phyloP scores from a whole-genome alignment of 1,284 basidiomycete genomes.

The Puccinia hordei region DNA sequence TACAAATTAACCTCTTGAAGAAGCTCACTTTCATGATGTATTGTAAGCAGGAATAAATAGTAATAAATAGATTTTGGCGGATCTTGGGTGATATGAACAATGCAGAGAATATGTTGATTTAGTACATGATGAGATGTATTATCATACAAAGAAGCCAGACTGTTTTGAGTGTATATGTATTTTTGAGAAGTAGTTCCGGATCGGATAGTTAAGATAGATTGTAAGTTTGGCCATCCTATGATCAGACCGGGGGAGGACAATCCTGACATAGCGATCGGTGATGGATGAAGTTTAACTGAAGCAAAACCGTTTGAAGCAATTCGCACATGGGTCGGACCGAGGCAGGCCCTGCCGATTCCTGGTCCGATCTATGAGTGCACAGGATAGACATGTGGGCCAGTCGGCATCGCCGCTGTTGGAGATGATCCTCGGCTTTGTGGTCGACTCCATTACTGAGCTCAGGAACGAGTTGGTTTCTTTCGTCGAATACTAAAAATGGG shows the following conservation, averaged over 20 bases:
- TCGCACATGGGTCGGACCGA: neutral
- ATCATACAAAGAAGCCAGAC: neutral
- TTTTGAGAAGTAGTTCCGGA: neutral
- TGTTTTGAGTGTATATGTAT: neutral
- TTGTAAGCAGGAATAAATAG: too few relatives aligned
- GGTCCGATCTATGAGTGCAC: conserved; percentile 57
- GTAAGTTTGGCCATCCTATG: too few relatives aligned
- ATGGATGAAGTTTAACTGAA: conserved; percentile 7
- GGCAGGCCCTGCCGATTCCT: conserved; percentile 13
- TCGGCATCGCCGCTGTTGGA: conserved; percentile 55
- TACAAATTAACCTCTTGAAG: neutral
- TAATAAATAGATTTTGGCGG: too few relatives aligned
- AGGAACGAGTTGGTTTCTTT: conserved; percentile 57
- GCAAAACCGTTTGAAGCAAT: conserved; percentile 31
- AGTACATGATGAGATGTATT: neutral
- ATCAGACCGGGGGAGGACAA: neutral
- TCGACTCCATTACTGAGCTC: conserved; percentile 55
- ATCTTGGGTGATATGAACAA: neutral
- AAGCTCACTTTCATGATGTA: too few relatives aligned
- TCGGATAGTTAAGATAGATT: too few relatives aligned
- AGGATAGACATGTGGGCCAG: conserved; percentile 61
- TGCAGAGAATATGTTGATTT: neutral
- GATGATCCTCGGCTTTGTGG: conserved; percentile 56
- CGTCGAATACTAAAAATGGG: conserved; percentile 59
- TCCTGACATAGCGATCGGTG: neutral